phyloP scores from a whole-genome alignment of 805 yeast genomes.

The Cyberlindnera galapagoensis region DNA sequence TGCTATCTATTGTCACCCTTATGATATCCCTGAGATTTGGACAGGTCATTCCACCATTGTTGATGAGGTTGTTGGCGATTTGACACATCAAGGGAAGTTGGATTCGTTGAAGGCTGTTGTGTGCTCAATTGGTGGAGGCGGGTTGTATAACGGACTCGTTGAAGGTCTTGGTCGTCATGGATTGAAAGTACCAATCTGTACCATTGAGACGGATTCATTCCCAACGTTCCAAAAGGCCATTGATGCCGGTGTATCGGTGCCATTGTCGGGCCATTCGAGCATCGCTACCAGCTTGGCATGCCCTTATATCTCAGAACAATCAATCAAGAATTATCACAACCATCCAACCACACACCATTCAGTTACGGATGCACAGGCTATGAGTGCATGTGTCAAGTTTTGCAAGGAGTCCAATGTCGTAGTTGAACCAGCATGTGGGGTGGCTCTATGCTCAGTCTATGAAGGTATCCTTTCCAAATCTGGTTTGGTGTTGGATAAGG shows the following conservation, averaged over 20 bases:
- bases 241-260: conserved; percentile 36
- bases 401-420: conserved; percentile 44
- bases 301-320: conserved; percentile 43
- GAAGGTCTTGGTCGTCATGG: conserved; percentile 35
- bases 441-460: conserved; percentile 51
- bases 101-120: conserved; percentile 36
- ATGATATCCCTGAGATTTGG: conserved; percentile 46
- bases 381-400: conserved; percentile 43
- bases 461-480: conserved; percentile 26
- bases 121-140: conserved; percentile 56
- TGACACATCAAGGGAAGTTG: conserved; percentile 20
- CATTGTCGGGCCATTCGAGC: conserved; percentile 39
- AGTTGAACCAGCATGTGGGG: conserved; percentile 73
- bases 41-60: conserved; percentile 45
- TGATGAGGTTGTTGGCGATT: conserved; percentile 33
- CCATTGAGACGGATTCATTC: conserved; percentile 58
- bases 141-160: conserved; percentile 46
- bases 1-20: conserved; percentile 50
- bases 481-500: conserved; percentile 26
- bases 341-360: conserved; percentile 37
- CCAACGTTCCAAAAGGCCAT: conserved; percentile 51
- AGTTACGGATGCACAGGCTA: conserved; percentile 50
- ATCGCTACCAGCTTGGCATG: conserved; percentile 64
- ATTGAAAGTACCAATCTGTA: conserved; percentile 35
- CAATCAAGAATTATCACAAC: conserved; percentile 38